Evolutionary conservation across 2,329 filamentous ascomycete species (phyloP), one percentile per base, ranked within the genome.

Genomic region (Colletotrichum sp.): DNA sequence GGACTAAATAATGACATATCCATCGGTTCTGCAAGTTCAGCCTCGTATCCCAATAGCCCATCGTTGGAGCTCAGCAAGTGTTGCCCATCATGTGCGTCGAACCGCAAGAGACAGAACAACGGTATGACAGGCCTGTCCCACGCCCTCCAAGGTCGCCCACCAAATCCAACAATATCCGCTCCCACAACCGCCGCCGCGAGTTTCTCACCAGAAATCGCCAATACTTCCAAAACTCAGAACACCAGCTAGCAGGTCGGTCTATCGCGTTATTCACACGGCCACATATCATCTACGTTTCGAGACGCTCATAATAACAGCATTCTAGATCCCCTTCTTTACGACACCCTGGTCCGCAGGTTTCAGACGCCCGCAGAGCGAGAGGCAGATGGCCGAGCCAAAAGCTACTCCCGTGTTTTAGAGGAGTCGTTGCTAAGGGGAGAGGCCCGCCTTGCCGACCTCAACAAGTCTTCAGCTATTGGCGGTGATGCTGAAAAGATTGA

Each of bases 391-490:
- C 91, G 91, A 59, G 86, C 88, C 10, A 95, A 95, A 82, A 95
- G 95, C 13, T 97, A 95, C 83, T 94, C 94, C 1, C 94, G 94
- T 28, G 90, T 94, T 15, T 89, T 98, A 7, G 94, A 98, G 82
- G 92, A 95, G 2, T 95, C 96, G 78, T 87, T 98, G 8, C 86
- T 93, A 76, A 92, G 95, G 32, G 93, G 94, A 18, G 95, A 98
- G 83, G 93, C 93, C 15, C 95, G 95, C 81, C 89, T 96, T 92
- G 78, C 90, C 89, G 67, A 92, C 2, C 68, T 86, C n/a, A 79
- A 73, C 5, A 69, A 69, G 26, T 64, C 72, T 15, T 60, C 57
- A 15, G 28, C 67, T 18, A 39, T 68, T 21, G 52, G 55, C 30
- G 32, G 15, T 36, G 55, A 57, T 30, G 24, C 73, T 21, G 63